phyloP scores from a whole-genome alignment of 2,329 filamentous ascomycete genomes.

The Tolypocladium inflatum region DNA sequence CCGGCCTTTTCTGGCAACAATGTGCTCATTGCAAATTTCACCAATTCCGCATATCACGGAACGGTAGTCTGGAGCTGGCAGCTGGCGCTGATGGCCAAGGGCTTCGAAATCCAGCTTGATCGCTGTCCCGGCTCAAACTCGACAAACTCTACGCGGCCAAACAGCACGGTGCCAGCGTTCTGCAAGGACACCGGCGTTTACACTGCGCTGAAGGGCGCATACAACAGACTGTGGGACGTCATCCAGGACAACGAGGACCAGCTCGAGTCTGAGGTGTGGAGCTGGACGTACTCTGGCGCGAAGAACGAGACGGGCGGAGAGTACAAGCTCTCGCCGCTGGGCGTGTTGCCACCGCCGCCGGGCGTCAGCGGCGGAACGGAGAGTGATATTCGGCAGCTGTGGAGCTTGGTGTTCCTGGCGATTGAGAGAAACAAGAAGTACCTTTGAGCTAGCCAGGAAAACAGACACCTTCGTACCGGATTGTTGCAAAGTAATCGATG shows the following conservation, averaged over 20 bases:
- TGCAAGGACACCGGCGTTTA: constrained; percentile 35
- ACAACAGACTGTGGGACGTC: constrained; percentile 50
- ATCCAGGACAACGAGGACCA: constrained; percentile 44
- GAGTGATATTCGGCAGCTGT: constrained; percentile 6
- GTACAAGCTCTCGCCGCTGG: constrained; percentile 13
- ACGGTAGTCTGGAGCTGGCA: constrained; percentile 59
- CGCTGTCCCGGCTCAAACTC: constrained; percentile 28
- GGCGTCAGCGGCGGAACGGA: constrained; percentile 5
- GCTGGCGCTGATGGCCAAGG: constrained; percentile 53
- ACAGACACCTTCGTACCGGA: background rate
- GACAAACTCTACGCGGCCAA: constrained; percentile 1
- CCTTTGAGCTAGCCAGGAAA: background rate
- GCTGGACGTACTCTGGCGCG: constrained; percentile 38
- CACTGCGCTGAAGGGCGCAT: constrained; percentile 37
- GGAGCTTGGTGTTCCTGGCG: constrained; percentile 7
- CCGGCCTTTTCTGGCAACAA: constrained; percentile 43
- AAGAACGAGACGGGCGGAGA: background rate
- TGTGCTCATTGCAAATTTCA: constrained; percentile 40
- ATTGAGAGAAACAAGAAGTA: constrained; percentile 1
- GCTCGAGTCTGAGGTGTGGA: constrained; percentile 52
- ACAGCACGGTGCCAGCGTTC: constrained; percentile 30
- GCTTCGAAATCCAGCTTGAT: constrained; percentile 45
- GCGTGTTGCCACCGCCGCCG: constrained; percentile 7
- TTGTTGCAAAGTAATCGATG: background rate
- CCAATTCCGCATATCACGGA: constrained; percentile 48